Evolutionary conservation across 805 yeast genomes (phyloP), one percentile per base, ranked within the genome.

Genomic region (Wickerhamiella shivajii): DNA sequence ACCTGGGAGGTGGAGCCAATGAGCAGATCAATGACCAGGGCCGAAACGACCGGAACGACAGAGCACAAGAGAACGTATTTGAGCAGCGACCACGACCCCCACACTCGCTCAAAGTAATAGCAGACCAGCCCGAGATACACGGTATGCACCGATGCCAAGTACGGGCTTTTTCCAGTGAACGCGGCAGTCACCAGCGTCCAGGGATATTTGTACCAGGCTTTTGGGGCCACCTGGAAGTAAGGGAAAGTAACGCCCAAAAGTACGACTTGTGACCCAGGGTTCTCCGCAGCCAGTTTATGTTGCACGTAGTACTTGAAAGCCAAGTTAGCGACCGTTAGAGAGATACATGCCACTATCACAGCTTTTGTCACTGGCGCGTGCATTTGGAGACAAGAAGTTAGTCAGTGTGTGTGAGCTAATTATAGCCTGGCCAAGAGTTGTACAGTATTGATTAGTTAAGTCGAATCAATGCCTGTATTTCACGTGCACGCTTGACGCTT

Each of bases 51-150:
- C n/a, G 42, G 39, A 20, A 52, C 56, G 4, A 64, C 49, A 5
- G 62, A 31, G 5, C 67, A 47, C 47, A 69, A 73, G 40, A 60
- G 61, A 11, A 64, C 45, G 38, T 68, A 54, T 43, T 74, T 79
- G 27, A 24, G 27, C 19, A 39, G 36, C 9, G 37, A 33, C 29
- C 50, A 55, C 17, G 69, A 46, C 3, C 77, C 73, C 83, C 83
- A 75, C 25, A 67, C 62, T 38, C 65, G 63, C 46, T 76, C 84
- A 39, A 74, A 63, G 51, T 69, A 76, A 34, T 66, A 59, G 5
- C 77, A 77, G 24, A 75, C 59, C 46, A 64, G 63, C 8, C 66
- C 40, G 14, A 63, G 44, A 18, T 57, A 38, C 16, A 57, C 45
- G 15, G 65, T 53, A 12, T 56, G 43, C 6, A 54, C 33, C 5